Evolutionary conservation across 495 filamentous ascomycete species (phyloP).

Genomic region (Trichoderma orchidacearum): DNA sequence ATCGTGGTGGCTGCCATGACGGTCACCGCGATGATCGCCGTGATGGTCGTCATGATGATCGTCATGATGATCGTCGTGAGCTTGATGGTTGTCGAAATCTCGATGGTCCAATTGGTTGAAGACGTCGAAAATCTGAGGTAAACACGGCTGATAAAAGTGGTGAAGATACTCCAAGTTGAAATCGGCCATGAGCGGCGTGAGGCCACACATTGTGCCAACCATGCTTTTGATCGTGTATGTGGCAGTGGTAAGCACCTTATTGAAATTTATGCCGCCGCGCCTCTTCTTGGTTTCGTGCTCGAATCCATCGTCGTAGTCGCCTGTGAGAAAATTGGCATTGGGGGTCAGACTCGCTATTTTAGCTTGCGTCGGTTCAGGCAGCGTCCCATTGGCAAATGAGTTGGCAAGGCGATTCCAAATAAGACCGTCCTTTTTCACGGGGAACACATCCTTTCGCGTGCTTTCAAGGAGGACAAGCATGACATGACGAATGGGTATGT

Average conservation of each 20-base stretch:
- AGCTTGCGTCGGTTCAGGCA: constrained; percentile 13
- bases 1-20: neutral
- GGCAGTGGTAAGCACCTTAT: constrained; percentile 26
- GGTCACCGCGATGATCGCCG: neutral
- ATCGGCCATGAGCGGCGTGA: constrained; percentile 29
- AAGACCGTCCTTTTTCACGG: constrained; percentile 23
- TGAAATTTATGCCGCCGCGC: constrained; percentile 29
- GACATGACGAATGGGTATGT: constrained; percentile 28
- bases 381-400: constrained; percentile 13
- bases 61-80: neutral
- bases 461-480: constrained; percentile 31
- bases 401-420: constrained; percentile 25
- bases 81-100: constrained; percentile 7
- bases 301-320: constrained; percentile 21
- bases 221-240: constrained; percentile 34
- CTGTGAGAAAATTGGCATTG: constrained; percentile 27
- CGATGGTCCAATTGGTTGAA: constrained; percentile 19
- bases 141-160: constrained; percentile 37
- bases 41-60: neutral
- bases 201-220: constrained; percentile 30
- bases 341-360: constrained; percentile 21
- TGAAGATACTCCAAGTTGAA: constrained; percentile 29
- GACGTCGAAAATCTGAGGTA: constrained; percentile 28
- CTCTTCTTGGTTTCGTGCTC: constrained; percentile 15
- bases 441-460: constrained; percentile 33